Conservation (phyloP, 129 eudicot species). For the Tanacetum coccineum region DNA sequence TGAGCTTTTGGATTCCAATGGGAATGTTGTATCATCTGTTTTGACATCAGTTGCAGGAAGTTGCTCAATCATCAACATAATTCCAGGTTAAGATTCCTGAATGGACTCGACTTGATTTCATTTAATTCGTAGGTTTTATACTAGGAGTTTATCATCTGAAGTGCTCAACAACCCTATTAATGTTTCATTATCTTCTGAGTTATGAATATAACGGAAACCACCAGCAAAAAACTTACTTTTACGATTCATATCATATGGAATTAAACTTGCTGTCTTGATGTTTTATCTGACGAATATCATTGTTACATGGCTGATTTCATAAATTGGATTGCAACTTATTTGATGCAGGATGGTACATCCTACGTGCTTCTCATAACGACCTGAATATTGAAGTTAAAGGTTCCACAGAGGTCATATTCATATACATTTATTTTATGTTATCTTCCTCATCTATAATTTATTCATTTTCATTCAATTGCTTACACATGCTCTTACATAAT, state of each 20-base stretch:
- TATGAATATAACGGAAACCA: not conserved
- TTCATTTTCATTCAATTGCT: slow-evolving; percentile 6
- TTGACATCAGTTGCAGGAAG: slow-evolving; percentile 68
- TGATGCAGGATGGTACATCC: slow-evolving; percentile 66
- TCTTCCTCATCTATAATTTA: slow-evolving; percentile 4
- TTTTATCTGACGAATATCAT: slow-evolving; percentile 1
- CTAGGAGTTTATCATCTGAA: slow-evolving; percentile 9
- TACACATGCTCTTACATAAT: slow-evolving; percentile 6
- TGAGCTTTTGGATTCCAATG: slow-evolving; percentile 65
- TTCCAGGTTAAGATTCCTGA: slow-evolving; percentile 60
- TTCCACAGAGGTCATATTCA: slow-evolving; percentile 59
- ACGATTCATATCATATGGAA: not conserved
- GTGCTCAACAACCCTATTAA: slow-evolving; percentile 11
- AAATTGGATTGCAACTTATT: not conserved
- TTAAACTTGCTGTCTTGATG: not conserved
- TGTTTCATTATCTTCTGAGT: not conserved
- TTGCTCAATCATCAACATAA: slow-evolving; percentile 66
- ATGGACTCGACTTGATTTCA: slow-evolving; percentile 1
- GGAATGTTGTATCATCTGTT: slow-evolving; percentile 66
- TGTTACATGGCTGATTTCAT: slow-evolving; percentile 13
- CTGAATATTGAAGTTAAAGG: slow-evolving; percentile 69
- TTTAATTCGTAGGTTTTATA: slow-evolving; percentile 9
- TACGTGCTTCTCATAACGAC: slow-evolving; percentile 71
- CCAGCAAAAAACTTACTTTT: not conserved
- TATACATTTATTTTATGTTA: slow-evolving; percentile 2